Conservation (phyloP, 192 early-diverging fungal species). For the Coemansia sp. region DNA sequence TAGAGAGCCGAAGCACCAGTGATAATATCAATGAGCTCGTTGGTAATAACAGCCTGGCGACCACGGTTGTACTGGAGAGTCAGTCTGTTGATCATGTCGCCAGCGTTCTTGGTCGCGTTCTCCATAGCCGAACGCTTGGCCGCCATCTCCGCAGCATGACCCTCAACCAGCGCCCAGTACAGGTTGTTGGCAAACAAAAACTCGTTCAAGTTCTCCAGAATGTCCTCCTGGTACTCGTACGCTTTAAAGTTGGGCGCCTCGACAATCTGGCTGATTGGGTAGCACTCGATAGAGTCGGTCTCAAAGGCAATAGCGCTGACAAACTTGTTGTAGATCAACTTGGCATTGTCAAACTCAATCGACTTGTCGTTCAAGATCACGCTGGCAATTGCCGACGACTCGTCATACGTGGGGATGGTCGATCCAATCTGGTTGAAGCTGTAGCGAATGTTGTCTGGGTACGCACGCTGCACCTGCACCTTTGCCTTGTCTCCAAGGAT, state of each 20-base stretch:
- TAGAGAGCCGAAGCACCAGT: conserved; percentile 93
- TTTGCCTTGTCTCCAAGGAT: conserved; percentile 95
- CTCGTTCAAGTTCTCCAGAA: conserved; percentile 87
- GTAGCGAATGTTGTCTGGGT: conserved; percentile 76
- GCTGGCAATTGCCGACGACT: conserved; percentile 84
- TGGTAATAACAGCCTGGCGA: conserved; percentile 98
- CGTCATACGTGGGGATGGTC: conserved; percentile 83
- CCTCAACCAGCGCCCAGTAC: conserved; percentile 96
- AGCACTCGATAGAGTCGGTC: conserved; percentile 62
- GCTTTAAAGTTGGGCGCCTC: conserved; percentile 80
- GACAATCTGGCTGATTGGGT: conserved; percentile 68
- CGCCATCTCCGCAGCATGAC: conserved; percentile 94
- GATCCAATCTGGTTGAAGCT: conserved; percentile 95
- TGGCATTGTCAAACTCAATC: conserved; percentile 67
- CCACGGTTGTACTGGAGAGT: conserved; percentile 97
- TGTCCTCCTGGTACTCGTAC: conserved; percentile 91
- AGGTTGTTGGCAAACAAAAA: conserved; percentile 93
- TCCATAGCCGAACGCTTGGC: conserved; percentile 99
- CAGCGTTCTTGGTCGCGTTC: conserved; percentile 99
- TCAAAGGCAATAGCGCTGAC: conserved; percentile 94
- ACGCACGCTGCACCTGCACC: conserved; percentile 80
- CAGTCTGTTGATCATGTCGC: conserved; percentile 96
- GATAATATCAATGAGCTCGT: conserved; percentile 98
- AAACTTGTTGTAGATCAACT: conserved; percentile 95
- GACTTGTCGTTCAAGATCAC: conserved; percentile 67